phyloP scores from a whole-genome alignment of 2,329 filamentous ascomycete genomes.

The Aspergillus latus region DNA sequence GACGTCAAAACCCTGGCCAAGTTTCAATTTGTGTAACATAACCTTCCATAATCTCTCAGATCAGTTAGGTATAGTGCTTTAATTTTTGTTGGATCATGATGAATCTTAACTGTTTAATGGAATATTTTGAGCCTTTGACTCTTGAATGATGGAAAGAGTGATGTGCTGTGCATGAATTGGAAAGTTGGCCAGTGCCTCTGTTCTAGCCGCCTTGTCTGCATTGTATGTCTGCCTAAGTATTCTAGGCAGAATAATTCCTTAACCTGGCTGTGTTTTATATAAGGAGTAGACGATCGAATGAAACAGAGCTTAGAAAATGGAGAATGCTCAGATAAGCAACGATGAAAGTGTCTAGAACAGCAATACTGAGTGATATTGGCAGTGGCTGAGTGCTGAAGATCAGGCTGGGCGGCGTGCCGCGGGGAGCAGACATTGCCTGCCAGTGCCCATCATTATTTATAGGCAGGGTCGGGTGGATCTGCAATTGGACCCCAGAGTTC shows the following conservation, averaged over 20 bases:
- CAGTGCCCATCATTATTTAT: background rate
- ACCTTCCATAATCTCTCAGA: background rate
- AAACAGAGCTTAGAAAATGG: background rate
- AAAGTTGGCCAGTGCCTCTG: background rate
- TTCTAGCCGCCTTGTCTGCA: background rate
- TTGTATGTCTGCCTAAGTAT: background rate
- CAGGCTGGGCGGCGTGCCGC: background rate
- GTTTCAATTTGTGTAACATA: background rate
- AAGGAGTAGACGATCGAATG: too few relatives aligned
- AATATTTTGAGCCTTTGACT: background rate
- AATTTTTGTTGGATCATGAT: background rate
- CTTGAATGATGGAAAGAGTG: too few relatives aligned
- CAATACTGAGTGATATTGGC: background rate
- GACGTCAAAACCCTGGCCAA: background rate
- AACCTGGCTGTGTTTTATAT: background rate
- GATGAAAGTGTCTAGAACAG: background rate
- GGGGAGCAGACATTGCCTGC: background rate
- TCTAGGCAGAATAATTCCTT: conserved; percentile 6
- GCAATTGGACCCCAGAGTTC: background rate
- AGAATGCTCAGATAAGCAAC: background rate
- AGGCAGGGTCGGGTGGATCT: background rate
- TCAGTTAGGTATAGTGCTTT: background rate
- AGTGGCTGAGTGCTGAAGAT: background rate
- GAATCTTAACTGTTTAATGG: background rate
- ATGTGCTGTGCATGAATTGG: too few relatives aligned